Evolutionary conservation across 176 grass and related monocot species (phyloP).

Genomic region (Musa schizocarpa): DNA sequence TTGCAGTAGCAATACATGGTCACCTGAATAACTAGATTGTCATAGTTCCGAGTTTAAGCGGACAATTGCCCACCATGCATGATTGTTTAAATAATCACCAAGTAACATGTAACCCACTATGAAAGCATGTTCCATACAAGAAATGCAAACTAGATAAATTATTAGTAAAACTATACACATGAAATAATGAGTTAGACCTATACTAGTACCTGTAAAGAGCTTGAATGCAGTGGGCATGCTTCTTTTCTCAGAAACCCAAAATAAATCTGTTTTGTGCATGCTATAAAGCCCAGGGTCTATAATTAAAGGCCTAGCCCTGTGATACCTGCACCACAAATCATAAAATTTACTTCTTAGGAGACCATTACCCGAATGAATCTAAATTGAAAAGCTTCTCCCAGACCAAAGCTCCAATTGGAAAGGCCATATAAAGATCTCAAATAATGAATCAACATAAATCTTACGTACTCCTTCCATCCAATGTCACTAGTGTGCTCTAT

Average conservation of each 20-base stretch:
- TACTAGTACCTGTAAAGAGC: constrained; percentile 75
- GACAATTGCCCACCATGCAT: not conserved
- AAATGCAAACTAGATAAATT: not conserved
- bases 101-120: not conserved
- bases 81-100: not conserved
- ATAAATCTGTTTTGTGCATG: constrained; percentile 78
- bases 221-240: constrained; percentile 95
- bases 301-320: constrained; percentile 93
- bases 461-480: constrained; percentile 54
- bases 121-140: not conserved
- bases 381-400: not conserved
- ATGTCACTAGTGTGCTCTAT: constrained; percentile 73
- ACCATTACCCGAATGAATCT: not conserved
- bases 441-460: not conserved
- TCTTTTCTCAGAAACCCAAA: constrained; percentile 91
- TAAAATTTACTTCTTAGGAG: not conserved
- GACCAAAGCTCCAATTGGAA: not conserved
- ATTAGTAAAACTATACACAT: not conserved
- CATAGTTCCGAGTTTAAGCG: not conserved
- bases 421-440: not conserved
- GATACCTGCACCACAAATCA: constrained; percentile 48
- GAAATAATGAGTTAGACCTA: not conserved
- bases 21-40: not conserved
- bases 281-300: constrained; percentile 94
- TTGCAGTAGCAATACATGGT: not conserved